Conservation (phyloP, 2,329 filamentous ascomycete genomes). For the Curvularia spicifera region DNA sequence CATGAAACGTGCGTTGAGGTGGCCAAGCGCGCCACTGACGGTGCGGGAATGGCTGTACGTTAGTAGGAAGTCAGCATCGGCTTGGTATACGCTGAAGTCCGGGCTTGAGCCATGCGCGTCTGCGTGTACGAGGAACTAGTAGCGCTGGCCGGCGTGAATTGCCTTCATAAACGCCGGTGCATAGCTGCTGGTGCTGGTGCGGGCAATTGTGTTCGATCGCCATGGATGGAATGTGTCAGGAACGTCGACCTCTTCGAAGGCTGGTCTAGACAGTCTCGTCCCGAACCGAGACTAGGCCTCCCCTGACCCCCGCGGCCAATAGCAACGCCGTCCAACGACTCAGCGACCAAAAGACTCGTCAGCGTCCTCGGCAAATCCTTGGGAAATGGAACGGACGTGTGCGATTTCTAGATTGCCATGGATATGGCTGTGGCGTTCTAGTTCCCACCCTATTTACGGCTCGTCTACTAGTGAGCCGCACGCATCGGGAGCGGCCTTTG, state of each 20-base stretch:
- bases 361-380: conserved; percentile 18
- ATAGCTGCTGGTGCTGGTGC: conserved; percentile 10
- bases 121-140: background rate
- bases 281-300: conserved; percentile 32
- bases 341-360: conserved; percentile 24
- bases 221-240: conserved; percentile 25
- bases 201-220: conserved; percentile 14
- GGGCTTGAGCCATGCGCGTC: background rate
- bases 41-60: background rate
- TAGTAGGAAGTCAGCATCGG: conserved; percentile 12
- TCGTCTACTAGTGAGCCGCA: background rate
- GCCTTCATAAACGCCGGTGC: background rate
- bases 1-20: conserved; percentile 32
- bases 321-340: conserved; percentile 11
- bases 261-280: conserved; percentile 31
- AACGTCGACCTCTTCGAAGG: conserved; percentile 18
- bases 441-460: background rate
- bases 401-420: conserved; percentile 14
- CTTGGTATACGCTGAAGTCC: background rate
- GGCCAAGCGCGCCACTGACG: conserved; percentile 22
- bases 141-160: background rate
- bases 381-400: conserved; percentile 8
- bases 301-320: conserved; percentile 25
- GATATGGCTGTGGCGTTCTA: conserved; percentile 8
- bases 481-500: background rate